Evolutionary conservation across 768 basidiomycete genomes (phyloP).

Genomic region (Lepiota venenata): DNA sequence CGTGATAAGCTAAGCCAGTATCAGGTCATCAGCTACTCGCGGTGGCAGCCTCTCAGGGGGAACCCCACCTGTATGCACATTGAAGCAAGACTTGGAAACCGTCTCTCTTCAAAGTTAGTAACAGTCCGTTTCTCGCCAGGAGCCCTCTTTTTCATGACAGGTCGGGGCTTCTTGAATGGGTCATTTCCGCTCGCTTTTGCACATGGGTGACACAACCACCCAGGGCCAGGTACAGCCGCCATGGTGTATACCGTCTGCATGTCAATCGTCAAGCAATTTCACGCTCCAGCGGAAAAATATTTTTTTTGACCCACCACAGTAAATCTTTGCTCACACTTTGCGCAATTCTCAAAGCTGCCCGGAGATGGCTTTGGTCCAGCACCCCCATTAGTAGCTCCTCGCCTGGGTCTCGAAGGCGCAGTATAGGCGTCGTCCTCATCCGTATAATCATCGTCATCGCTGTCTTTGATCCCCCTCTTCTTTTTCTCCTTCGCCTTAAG

Average conservation of each 20-base stretch:
- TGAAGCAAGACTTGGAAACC: slow-evolving; percentile 68
- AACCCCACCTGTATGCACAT: slow-evolving; percentile 73
- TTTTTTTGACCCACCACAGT: slow-evolving; percentile 64
- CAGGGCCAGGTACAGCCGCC: slow-evolving; percentile 63
- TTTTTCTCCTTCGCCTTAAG: slow-evolving; percentile 42
- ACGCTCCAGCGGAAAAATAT: background rate
- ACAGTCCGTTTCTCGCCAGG: slow-evolving; percentile 67
- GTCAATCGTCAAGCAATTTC: background rate
- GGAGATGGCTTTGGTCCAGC: slow-evolving; percentile 53
- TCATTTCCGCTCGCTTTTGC: slow-evolving; percentile 74
- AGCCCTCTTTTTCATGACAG: slow-evolving; percentile 58
- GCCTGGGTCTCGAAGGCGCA: slow-evolving; percentile 52
- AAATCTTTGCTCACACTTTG: slow-evolving; percentile 78
- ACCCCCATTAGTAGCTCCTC: slow-evolving; percentile 26
- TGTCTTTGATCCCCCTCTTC: slow-evolving; percentile 36
- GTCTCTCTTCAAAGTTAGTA: slow-evolving; percentile 63
- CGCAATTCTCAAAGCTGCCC: slow-evolving; percentile 81
- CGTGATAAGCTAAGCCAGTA: slow-evolving; percentile 61
- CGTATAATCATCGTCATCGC: slow-evolving; percentile 44
- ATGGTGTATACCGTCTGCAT: slow-evolving; percentile 83
- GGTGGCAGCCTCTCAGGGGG: background rate
- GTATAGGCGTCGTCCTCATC: slow-evolving; percentile 66
- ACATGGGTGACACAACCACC: slow-evolving; percentile 84
- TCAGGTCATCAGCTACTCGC: background rate
- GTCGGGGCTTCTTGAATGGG: slow-evolving; percentile 79